These are phyloP conservation scores for Barbatosphaeria neglecta DNA, from an alignment of 495 filamentous ascomycete genomes.

Conservation along the genomic window DNA sequence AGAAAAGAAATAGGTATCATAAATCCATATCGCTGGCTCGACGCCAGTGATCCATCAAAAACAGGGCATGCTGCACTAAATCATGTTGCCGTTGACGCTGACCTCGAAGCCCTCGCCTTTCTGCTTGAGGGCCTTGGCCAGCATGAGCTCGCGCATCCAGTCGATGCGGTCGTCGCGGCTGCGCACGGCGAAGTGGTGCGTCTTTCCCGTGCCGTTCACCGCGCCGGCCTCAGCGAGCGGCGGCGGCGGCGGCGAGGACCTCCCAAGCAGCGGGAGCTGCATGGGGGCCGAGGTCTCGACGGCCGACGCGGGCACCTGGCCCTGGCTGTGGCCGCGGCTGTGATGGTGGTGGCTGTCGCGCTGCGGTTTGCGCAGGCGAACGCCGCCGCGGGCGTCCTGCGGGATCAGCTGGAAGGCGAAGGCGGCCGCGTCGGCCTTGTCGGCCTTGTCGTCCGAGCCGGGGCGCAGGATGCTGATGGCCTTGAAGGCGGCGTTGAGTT, in stretches of 20 bases:
- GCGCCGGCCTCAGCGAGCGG: slow-evolving; percentile 19
- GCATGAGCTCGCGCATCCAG: slow-evolving; percentile 98
- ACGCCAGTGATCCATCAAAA: no score
- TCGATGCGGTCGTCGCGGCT: slow-evolving; percentile 82
- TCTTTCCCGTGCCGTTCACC: slow-evolving; percentile 55
- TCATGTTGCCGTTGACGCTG: slow-evolving; percentile 68
- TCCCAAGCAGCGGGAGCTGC: background rate
- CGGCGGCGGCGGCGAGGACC: background rate
- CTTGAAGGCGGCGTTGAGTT: slow-evolving; percentile 81
- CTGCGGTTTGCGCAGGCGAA: slow-evolving; percentile 31
- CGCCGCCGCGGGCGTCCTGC: slow-evolving; percentile 40
- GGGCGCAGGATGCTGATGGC: slow-evolving; percentile 57
- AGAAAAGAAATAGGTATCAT: no score
- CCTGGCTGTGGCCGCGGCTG: no score
- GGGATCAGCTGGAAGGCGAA: slow-evolving; percentile 92
- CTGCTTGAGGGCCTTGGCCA: slow-evolving; percentile 78
- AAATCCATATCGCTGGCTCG: no score
- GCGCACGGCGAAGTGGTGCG: slow-evolving; percentile 90
- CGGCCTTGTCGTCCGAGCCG: slow-evolving; percentile 32
- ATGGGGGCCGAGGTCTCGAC: background rate
- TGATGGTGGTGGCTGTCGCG: slow-evolving; percentile 18
- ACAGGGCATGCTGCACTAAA: slow-evolving; percentile 28
- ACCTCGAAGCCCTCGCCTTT: slow-evolving; percentile 73
- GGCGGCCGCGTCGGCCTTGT: slow-evolving; percentile 41
- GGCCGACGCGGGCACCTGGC: slow-evolving; percentile 1